These are phyloP conservation scores for Dactylellina cionopaga DNA, from an alignment of 2,329 filamentous ascomycete species.

Conservation along the genomic window DNA sequence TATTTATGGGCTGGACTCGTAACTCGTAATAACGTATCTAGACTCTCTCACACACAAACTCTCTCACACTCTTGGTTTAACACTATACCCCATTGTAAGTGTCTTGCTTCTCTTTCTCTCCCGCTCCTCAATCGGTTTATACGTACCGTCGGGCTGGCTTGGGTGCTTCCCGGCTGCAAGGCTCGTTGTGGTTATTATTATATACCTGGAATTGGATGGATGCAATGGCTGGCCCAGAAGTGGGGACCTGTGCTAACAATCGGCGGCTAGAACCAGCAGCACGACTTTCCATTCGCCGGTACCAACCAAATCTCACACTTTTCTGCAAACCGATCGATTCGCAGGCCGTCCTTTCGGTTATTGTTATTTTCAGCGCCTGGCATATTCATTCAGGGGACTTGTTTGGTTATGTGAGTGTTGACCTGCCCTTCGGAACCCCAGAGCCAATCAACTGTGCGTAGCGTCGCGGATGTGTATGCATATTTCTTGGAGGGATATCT, in stretches of 20 bases:
- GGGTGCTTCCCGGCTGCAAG: background rate
- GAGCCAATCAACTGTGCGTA: constrained; percentile 19
- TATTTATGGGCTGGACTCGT: constrained; percentile 48
- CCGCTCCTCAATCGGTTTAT: too few species aligned
- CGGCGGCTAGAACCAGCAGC: constrained; percentile 41
- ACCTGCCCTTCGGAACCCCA: background rate
- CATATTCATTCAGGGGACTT: constrained; percentile 16
- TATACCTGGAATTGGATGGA: constrained; percentile 8
- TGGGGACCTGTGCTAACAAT: constrained; percentile 42
- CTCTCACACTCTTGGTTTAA: background rate
- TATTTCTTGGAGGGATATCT: too few species aligned
- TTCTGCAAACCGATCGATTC: constrained; percentile 19
- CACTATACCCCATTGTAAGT: too few species aligned
- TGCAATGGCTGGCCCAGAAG: constrained; percentile 34
- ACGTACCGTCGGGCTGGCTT: too few species aligned
- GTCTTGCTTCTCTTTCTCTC: too few species aligned
- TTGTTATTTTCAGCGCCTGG: constrained; percentile 23
- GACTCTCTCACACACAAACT: background rate
- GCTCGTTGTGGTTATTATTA: background rate
- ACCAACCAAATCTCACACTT: background rate
- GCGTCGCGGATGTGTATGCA: background rate
- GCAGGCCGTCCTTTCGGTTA: constrained; percentile 12
- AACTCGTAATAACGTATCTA: constrained; percentile 3
- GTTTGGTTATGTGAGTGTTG: constrained; percentile 4
- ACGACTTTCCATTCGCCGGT: constrained; percentile 32